Conservation (phyloP, 148 eudicot species). For the Rhododendron mucronatum region DNA sequence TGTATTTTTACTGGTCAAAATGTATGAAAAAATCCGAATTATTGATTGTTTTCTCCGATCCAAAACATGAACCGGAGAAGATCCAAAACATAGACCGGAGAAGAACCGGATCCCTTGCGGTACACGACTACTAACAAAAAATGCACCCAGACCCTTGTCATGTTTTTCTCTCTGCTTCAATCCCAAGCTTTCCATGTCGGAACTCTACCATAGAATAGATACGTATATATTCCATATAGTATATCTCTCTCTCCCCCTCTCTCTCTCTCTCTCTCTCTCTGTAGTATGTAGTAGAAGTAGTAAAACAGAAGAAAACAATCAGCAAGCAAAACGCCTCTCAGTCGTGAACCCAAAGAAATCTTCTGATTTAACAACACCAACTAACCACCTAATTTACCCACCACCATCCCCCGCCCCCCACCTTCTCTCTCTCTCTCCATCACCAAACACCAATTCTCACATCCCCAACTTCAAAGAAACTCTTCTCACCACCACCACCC, state of each 20-base stretch:
- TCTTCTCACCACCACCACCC: background rate
- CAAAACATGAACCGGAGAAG: no score
- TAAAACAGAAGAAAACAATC: background rate
- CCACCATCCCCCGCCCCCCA: background rate
- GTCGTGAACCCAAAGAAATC: slow-evolving; percentile 25
- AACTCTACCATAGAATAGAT: background rate
- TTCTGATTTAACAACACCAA: background rate
- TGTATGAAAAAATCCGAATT: no score
- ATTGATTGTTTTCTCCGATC: no score
- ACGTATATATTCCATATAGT: no score
- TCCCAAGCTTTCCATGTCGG: background rate
- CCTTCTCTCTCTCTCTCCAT: background rate
- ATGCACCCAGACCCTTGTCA: no score
- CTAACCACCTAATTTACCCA: background rate
- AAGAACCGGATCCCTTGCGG: no score
- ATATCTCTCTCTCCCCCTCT: no score
- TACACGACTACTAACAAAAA: no score
- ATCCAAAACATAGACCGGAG: no score
- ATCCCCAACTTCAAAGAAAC: background rate
- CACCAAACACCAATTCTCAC: background rate
- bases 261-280: background rate
- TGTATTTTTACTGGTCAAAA: no score
- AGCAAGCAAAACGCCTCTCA: background rate
- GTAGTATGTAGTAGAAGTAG: background rate
- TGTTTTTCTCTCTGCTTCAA: background rate